These are phyloP conservation scores for Epichloe sylvatica DNA, from an alignment of 2,329 filamentous ascomycete genomes.

Conservation along the genomic window DNA sequence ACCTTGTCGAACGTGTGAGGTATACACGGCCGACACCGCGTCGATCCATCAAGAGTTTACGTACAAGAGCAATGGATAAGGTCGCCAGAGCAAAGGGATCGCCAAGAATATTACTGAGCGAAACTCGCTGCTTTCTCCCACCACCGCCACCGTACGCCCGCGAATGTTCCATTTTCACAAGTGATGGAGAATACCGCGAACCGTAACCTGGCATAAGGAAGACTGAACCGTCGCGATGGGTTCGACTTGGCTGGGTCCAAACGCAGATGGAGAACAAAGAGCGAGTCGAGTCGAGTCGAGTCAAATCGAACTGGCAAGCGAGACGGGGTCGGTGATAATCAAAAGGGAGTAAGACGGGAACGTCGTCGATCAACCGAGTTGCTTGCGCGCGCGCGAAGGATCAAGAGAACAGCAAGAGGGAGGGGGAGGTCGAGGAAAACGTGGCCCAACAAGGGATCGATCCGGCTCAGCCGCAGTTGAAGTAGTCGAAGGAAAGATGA, in stretches of 20 bases:
- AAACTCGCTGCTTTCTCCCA: conserved; percentile 49
- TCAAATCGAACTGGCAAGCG: neutral
- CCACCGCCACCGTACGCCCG: conserved; percentile 37
- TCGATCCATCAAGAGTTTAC: conserved; percentile 23
- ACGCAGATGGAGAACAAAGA: neutral
- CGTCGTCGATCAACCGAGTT: neutral
- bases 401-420: neutral
- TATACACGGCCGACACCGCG: neutral
- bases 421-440: neutral
- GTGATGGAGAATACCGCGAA: conserved; percentile 57
- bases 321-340: neutral
- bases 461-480: conserved; percentile 10
- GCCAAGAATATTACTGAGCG: conserved; percentile 75
- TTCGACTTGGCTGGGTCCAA: neutral
- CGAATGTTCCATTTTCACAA: conserved; percentile 67
- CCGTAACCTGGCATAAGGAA: conserved; percentile 61
- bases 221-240: neutral
- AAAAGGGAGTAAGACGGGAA: neutral
- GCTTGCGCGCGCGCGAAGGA: neutral
- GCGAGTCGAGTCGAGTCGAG: neutral
- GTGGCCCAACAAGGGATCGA: conserved; percentile 3
- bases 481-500: neutral
- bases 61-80: conserved; percentile 77
- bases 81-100: conserved; percentile 94
- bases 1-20: neutral